A percentile compares a stretch with the other conserved stretches of the same genome.
phyloP scores from a whole-genome alignment of 805 yeast genomes.

The Zygosaccharomyces siamensis region DNA sequence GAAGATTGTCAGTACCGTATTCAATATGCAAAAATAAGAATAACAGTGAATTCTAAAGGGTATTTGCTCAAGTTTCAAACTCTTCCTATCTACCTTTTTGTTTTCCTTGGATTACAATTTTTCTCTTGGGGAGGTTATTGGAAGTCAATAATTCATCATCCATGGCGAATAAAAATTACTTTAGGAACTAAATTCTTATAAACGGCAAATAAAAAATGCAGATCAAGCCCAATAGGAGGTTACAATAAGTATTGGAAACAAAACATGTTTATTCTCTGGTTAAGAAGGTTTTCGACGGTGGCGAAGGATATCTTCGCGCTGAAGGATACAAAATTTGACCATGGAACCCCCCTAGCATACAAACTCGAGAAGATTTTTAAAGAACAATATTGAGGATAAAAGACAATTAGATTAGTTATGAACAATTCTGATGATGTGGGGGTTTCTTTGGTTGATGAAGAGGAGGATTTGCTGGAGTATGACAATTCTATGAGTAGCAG shows the following conservation, averaged over 20 bases:
- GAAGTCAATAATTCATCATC: neutral
- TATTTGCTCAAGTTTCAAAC: neutral
- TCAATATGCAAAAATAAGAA: neutral
- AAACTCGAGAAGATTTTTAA: neutral
- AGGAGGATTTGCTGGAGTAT: conserved; percentile 16
- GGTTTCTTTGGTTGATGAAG: conserved; percentile 16
- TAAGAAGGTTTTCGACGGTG: neutral
- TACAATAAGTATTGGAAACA: neutral
- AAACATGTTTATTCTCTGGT: neutral
- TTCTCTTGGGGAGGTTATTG: neutral
- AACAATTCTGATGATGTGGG: conserved; percentile 8
- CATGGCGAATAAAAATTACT: neutral
- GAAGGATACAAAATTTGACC: conserved; percentile 4
- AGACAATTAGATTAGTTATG: neutral
- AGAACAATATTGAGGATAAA: neutral
- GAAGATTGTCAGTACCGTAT: neutral
- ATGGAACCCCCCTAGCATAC: neutral
- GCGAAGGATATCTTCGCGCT: conserved; percentile 3
- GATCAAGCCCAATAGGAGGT: neutral
- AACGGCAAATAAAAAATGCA: too few species aligned
- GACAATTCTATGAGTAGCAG: conserved; percentile 12
- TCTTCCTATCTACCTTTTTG: conserved; percentile 1
- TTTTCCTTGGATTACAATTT: neutral
- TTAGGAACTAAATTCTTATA: neutral
- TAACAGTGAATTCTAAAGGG: neutral